phyloP scores from a whole-genome alignment of 1,139 yeast species.

The Zygosaccharomyces sapae region DNA sequence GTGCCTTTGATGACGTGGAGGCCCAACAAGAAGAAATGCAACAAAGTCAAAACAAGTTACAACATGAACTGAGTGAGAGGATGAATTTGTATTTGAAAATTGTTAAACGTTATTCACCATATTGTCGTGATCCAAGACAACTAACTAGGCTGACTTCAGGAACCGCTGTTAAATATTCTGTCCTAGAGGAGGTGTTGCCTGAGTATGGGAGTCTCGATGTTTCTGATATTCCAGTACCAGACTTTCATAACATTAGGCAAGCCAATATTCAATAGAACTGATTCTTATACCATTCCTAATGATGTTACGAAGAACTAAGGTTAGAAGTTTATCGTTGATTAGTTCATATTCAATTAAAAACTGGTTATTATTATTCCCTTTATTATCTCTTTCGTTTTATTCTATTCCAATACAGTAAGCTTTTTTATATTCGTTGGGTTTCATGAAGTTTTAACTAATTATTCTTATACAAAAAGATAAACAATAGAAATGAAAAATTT shows the following conservation, averaged over 20 bases:
- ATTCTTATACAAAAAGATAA: neutral
- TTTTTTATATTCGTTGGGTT: conserved; percentile 4
- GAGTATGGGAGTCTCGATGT: conserved; percentile 39
- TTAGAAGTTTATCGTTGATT: neutral
- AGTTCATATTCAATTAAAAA: neutral
- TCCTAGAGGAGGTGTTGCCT: conserved; percentile 39
- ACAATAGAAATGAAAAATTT: neutral
- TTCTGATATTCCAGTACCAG: conserved; percentile 40
- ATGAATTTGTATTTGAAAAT: conserved; percentile 55
- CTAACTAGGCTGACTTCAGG: conserved; percentile 41
- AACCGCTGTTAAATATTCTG: conserved; percentile 41
- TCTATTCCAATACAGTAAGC: neutral
- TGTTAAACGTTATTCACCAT: conserved; percentile 48
- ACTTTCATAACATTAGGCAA: conserved; percentile 33
- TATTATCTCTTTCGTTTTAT: neutral
- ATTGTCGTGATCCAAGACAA: conserved; percentile 45
- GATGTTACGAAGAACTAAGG: conserved; percentile 3
- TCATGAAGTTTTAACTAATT: conserved; percentile 2
- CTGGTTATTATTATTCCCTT: neutral
- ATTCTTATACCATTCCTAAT: neutral
- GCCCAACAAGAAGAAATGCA: conserved; percentile 10
- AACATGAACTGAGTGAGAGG: conserved; percentile 37
- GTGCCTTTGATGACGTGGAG: conserved; percentile 36
- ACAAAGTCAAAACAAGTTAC: conserved; percentile 22
- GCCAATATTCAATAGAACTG: conserved; percentile 17